A percentile compares a stretch with the other conserved stretches of the same genome.
phyloP scores from a whole-genome alignment of 305 asterid species.

The Solanum aculeatissimum region DNA sequence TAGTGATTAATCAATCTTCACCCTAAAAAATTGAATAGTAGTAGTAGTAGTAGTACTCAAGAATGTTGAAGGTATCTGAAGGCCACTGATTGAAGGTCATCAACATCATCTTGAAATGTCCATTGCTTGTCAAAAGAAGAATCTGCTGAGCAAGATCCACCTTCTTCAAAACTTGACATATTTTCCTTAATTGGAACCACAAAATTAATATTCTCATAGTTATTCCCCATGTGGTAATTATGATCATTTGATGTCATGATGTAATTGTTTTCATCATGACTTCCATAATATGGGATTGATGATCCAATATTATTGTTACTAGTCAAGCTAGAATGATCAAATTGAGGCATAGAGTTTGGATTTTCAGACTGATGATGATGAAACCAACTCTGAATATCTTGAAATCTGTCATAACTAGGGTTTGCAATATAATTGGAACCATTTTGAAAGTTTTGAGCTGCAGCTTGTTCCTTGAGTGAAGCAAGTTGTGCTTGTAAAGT shows the following conservation, averaged over 20 bases:
- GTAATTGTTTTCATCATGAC: background rate
- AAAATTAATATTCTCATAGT: slow-evolving; percentile 15
- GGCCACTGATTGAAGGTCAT: slow-evolving; percentile 66
- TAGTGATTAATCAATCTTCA: slow-evolving; percentile 1
- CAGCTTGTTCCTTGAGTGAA: slow-evolving; percentile 65
- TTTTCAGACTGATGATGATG: slow-evolving; percentile 19
- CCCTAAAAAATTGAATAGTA: slow-evolving; percentile 5
- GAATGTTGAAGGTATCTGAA: slow-evolving; percentile 53
- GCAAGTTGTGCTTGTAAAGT: slow-evolving; percentile 75
- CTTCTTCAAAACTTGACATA: slow-evolving; percentile 22
- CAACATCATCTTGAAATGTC: slow-evolving; percentile 37
- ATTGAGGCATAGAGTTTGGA: slow-evolving; percentile 29
- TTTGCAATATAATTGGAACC: slow-evolving; percentile 16
- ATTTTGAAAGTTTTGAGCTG: slow-evolving; percentile 30
- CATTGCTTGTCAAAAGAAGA: slow-evolving; percentile 40
- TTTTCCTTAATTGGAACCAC: slow-evolving; percentile 24
- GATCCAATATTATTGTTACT: background rate
- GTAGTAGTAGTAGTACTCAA: background rate
- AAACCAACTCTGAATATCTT: slow-evolving; percentile 57
- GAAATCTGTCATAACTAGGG: slow-evolving; percentile 47
- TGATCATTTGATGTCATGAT: background rate
- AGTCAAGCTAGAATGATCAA: slow-evolving; percentile 12
- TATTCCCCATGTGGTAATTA: slow-evolving; percentile 9
- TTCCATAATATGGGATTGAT: background rate
- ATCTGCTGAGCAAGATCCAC: slow-evolving; percentile 25